Percentiles rank a stretch among this genome's conserved stretches.
Evolutionary conservation across 2,329 filamentous ascomycete species (phyloP).

Genomic region (Clarireedia paspali): DNA sequence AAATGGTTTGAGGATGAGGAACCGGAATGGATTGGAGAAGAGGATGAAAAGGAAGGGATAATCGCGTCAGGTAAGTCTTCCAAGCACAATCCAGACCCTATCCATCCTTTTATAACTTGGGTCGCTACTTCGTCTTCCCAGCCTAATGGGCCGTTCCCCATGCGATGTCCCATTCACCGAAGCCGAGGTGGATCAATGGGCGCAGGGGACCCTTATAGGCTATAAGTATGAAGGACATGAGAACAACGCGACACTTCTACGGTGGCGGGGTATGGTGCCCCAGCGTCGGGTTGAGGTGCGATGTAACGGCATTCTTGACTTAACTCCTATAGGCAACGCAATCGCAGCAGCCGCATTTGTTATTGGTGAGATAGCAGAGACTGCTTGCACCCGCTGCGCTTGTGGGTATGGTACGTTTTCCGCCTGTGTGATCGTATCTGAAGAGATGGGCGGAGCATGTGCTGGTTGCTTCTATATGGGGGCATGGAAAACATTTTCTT

Average conservation of each 20-base stretch:
- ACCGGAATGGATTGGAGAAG: constrained; percentile 24
- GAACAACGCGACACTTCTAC: not conserved
- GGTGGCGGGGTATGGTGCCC: not conserved
- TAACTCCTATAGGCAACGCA: not conserved
- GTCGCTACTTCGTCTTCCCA: not conserved
- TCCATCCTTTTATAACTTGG: no score
- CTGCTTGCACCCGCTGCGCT: not conserved
- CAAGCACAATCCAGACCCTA: no score
- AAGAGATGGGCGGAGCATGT: not conserved
- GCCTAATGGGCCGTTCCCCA: not conserved
- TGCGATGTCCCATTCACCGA: not conserved
- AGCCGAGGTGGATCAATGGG: not conserved
- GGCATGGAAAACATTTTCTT: no score
- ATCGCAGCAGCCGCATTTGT: not conserved
- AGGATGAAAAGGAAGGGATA: constrained; percentile 12
- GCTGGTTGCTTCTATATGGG: no score
- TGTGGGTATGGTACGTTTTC: not conserved
- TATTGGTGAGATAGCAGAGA: not conserved
- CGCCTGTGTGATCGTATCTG: not conserved
- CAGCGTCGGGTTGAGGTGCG: not conserved
- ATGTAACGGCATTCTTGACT: not conserved
- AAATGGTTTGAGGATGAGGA: constrained; percentile 31
- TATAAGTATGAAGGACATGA: not conserved
- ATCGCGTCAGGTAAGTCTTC: not conserved
- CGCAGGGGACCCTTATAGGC: not conserved